Percentiles rank a stretch among this genome's conserved stretches.
These are phyloP conservation scores for Spinellus fusiger DNA, from an alignment of 192 early-diverging fungal species.

Conservation along the genomic window DNA sequence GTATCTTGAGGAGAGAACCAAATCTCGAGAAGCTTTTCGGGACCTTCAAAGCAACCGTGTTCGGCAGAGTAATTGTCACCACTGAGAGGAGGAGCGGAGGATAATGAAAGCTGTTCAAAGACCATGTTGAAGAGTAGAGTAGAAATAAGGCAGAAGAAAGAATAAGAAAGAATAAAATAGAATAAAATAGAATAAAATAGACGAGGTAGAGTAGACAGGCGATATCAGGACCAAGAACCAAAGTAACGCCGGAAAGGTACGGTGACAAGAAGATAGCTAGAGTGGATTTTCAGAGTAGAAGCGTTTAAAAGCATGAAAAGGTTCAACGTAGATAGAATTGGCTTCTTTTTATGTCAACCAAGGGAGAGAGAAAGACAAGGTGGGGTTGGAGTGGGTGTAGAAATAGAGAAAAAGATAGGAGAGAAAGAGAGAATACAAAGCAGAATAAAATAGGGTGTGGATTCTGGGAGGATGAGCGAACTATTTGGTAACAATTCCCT, in stretches of 20 bases:
- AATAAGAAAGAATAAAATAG: background rate
- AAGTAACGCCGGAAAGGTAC: background rate
- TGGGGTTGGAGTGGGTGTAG: no score
- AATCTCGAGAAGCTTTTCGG: slow-evolving; percentile 96
- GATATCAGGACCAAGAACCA: background rate
- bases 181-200: background rate
- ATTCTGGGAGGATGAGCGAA: no score
- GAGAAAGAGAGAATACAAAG: no score
- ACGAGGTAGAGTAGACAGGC: background rate
- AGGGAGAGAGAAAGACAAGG: no score
- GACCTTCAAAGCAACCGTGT: slow-evolving; percentile 81
- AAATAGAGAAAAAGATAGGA: no score
- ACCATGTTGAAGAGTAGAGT: background rate
- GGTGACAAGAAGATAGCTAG: background rate
- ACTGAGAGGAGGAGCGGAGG: slow-evolving; percentile 11
- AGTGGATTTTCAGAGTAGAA: background rate
- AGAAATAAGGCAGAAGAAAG: background rate
- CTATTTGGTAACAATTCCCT: no score
- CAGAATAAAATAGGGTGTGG: no score
- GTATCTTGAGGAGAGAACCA: slow-evolving; percentile 69
- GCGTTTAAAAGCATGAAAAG: background rate
- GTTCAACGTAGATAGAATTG: no score
- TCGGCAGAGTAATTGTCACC: slow-evolving; percentile 34
- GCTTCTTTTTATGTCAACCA: no score
- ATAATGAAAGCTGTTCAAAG: slow-evolving; percentile 2